Evolutionary conservation across 805 yeast species (phyloP).

Genomic region (Saccharomycopsis fermentans): DNA sequence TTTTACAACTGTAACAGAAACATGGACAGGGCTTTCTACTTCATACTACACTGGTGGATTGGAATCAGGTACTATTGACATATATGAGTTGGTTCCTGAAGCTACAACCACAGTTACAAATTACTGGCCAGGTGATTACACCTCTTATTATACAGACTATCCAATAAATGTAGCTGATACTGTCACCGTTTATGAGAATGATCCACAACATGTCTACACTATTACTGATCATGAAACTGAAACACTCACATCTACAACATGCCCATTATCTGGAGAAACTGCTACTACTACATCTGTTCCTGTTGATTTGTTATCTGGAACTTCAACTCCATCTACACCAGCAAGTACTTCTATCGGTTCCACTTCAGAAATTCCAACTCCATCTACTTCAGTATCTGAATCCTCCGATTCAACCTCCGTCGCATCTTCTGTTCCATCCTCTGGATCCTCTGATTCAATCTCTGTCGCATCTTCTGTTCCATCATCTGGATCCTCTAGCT

Average conservation of each 20-base stretch:
- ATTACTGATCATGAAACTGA: neutral
- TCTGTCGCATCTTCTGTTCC: too few relatives aligned
- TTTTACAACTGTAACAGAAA: neutral
- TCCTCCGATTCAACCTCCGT: too few relatives aligned
- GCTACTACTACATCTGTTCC: neutral
- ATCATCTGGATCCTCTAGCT: too few relatives aligned
- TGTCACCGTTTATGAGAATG: constrained; percentile 3
- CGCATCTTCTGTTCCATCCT: too few relatives aligned
- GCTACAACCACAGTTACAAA: neutral
- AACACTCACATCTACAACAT: neutral
- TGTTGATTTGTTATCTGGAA: too few relatives aligned
- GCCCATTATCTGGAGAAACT: neutral
- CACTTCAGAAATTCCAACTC: too few relatives aligned
- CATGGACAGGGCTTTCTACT: neutral
- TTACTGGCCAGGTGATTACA: too few relatives aligned
- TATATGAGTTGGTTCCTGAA: neutral
- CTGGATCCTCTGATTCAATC: too few relatives aligned
- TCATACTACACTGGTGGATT: neutral
- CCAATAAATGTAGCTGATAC: too few relatives aligned
- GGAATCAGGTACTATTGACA: neutral
- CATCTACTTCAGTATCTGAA: too few relatives aligned
- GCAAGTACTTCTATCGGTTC: too few relatives aligned
- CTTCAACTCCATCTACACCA: neutral
- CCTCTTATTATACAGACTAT: constrained; percentile 1
- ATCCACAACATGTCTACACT: too few relatives aligned